Conservation (phyloP, 2,329 filamentous ascomycete species). For the Arthrobotrys entomopaga region DNA sequence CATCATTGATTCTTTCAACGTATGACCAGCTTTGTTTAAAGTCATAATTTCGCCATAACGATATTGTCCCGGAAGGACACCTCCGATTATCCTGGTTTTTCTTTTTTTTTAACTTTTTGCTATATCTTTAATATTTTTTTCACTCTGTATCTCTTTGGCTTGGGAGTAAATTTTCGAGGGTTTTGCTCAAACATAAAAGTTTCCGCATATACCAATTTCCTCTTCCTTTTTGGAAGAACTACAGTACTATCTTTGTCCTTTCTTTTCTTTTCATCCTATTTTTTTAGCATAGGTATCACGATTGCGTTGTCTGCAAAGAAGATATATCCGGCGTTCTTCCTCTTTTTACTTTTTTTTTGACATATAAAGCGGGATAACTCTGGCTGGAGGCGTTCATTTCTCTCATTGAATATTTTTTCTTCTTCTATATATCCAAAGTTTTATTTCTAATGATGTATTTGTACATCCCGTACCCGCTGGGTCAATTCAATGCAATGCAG, state of each 20-base stretch:
- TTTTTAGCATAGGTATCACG: constrained; percentile 52
- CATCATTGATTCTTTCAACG: background rate
- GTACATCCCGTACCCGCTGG: constrained; percentile 25
- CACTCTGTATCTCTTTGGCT: constrained; percentile 26
- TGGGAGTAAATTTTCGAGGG: constrained; percentile 35
- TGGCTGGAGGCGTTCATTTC: constrained; percentile 24
- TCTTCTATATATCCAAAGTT: background rate
- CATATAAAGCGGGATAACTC: constrained; percentile 31
- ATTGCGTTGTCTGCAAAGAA: constrained; percentile 51
- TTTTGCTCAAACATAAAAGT: constrained; percentile 51
- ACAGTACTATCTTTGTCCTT: constrained; percentile 1
- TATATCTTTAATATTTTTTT: constrained; percentile 10
- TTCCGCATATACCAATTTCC: constrained; percentile 47
- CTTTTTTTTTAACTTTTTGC: constrained; percentile 4
- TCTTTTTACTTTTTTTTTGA: constrained; percentile 16
- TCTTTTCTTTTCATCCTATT: constrained; percentile 12
- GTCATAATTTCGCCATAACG: constrained; percentile 21
- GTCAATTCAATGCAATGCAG: background rate
- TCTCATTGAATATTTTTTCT: constrained; percentile 11
- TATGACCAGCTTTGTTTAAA: constrained; percentile 24
- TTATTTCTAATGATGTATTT: constrained; percentile 50
- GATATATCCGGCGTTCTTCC: constrained; percentile 52
- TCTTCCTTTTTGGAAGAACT: background rate
- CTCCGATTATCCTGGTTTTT: background rate
- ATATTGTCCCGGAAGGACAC: constrained; percentile 9